Conservation (phyloP, 1,284 basidiomycete species). For the Rhizopogon parksii region DNA sequence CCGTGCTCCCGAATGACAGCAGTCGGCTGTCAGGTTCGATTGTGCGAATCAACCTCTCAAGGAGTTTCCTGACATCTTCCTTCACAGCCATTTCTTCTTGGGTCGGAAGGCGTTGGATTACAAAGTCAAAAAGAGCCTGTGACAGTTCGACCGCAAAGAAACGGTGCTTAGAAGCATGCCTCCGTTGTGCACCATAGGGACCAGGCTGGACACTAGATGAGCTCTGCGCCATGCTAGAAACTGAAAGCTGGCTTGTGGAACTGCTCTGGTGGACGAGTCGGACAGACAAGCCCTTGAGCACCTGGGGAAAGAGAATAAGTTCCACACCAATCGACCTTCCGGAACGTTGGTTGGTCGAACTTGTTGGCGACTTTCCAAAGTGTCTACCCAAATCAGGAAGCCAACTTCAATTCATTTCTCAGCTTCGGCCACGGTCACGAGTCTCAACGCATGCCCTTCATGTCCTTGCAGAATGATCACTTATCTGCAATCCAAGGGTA, state of each 20-base stretch:
- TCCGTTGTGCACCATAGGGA: constrained; percentile 29
- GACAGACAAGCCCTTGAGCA: constrained; percentile 3
- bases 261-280: constrained; percentile 1
- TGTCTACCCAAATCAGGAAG: constrained; percentile 24
- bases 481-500: background rate
- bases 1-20: constrained; percentile 92
- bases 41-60: constrained; percentile 90
- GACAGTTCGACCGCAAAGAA: constrained; percentile 65
- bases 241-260: constrained; percentile 10
- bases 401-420: background rate
- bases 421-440: too few relatives aligned
- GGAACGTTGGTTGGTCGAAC: constrained; percentile 13
- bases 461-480: background rate
- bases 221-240: constrained; percentile 22
- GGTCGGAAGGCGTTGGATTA: constrained; percentile 84
- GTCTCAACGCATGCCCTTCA: too few relatives aligned
- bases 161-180: constrained; percentile 43
- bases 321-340: constrained; percentile 25
- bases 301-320: constrained; percentile 15
- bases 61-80: constrained; percentile 91
- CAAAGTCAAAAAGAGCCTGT: constrained; percentile 71
- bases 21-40: constrained; percentile 90
- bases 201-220: constrained; percentile 21
- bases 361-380: constrained; percentile 13
- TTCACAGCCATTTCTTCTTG: constrained; percentile 88